Conservation (phyloP, 2,329 filamentous ascomycete genomes). For the Nemania abortiva region DNA sequence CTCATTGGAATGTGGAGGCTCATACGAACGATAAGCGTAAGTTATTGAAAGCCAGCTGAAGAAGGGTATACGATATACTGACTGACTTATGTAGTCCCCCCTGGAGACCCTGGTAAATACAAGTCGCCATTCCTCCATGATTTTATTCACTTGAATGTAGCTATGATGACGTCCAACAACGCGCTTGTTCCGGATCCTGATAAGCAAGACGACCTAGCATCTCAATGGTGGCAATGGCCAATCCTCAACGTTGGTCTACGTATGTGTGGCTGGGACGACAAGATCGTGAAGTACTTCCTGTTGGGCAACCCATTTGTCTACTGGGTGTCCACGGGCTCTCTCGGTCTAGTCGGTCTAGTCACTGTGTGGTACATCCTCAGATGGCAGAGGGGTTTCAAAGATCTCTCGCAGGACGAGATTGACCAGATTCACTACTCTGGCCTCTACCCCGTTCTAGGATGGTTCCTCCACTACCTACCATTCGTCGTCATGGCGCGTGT, state of each 20-base stretch:
- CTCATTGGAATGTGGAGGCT: conserved; percentile 98
- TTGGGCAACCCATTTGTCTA: conserved; percentile 97
- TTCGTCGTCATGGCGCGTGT: conserved; percentile 99
- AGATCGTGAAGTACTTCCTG: conserved; percentile 97
- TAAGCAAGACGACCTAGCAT: conserved; percentile 98
- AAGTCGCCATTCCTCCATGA: conserved; percentile 98
- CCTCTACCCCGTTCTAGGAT: conserved; percentile 90
- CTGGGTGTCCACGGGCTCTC: conserved; percentile 88
- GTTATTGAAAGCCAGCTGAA: conserved; percentile 52
- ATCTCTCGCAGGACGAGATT: conserved; percentile 82
- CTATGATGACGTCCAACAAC: conserved; percentile 99
- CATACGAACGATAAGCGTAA: conserved; percentile 93
- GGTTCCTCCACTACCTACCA: conserved; percentile 95
- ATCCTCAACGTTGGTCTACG: conserved; percentile 93
- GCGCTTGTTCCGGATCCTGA: conserved; percentile 96
- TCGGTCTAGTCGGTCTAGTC: conserved; percentile 78
- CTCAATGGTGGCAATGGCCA: conserved; percentile 98
- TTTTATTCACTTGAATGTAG: conserved; percentile 97
- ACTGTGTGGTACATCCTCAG: conserved; percentile 88
- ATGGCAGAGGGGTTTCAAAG: conserved; percentile 94
- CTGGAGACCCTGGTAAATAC: conserved; percentile 89
- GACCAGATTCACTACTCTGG: conserved; percentile 96
- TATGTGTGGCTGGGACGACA: conserved; percentile 99
- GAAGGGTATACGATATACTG: conserved; percentile 24
- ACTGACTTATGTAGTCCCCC: conserved; percentile 72